Evolutionary conservation across 495 filamentous ascomycete species (phyloP).

Genomic region (Penicillium atrosanguineum): DNA sequence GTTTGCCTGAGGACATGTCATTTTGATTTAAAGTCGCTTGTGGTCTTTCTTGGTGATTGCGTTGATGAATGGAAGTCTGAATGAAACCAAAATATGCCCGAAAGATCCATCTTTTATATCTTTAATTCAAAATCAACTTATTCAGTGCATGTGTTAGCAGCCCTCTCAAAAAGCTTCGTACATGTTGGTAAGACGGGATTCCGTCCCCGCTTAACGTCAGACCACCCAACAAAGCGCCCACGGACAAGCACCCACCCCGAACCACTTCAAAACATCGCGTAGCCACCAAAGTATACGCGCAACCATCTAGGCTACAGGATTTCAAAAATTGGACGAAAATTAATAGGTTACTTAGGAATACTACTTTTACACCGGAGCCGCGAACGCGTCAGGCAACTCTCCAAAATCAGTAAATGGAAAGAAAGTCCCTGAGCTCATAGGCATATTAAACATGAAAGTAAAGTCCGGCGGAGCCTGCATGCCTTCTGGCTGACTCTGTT

Average conservation of each 20-base stretch:
- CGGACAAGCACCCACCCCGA: neutral
- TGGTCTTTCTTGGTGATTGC: no score
- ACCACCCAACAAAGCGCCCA: no score
- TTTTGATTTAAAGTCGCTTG: no score
- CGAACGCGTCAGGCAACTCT: neutral
- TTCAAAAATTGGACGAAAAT: neutral
- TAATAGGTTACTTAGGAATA: neutral
- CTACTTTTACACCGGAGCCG: neutral
- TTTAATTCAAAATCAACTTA: no score
- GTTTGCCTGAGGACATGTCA: no score
- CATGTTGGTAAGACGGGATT: neutral
- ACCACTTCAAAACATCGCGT: no score
- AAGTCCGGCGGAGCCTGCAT: conserved; percentile 5
- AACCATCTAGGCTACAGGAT: neutral
- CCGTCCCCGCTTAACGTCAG: neutral
- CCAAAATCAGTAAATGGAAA: conserved; percentile 16
- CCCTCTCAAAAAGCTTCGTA: no score
- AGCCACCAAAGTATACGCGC: neutral
- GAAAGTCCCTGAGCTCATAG: conserved; percentile 6
- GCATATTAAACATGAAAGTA: conserved; percentile 12
- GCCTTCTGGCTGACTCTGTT: neutral
- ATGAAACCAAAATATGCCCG: no score
- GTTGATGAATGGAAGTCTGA: no score
- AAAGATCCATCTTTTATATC: no score
- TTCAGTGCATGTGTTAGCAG: no score